These are phyloP conservation scores for Tolypocladium pustulatum DNA, from an alignment of 2,329 filamentous ascomycete species.

Conservation along the genomic window DNA sequence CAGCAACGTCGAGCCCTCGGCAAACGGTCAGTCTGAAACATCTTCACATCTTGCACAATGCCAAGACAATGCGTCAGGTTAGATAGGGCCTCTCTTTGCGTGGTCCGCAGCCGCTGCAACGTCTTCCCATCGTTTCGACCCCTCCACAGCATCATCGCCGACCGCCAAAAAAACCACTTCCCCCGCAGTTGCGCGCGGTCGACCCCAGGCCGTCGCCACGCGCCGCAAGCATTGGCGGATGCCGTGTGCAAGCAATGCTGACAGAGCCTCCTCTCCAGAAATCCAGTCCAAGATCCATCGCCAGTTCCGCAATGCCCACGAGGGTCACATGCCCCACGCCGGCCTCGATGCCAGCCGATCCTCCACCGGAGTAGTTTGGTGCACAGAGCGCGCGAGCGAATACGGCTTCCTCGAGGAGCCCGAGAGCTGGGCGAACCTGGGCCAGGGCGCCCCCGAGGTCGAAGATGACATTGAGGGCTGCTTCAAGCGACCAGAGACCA, in stretches of 20 bases:
- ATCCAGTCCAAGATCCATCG: conserved; percentile 73
- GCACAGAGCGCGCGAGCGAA: conserved; percentile 75
- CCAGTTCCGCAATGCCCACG: conserved; percentile 81
- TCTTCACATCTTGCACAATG: not conserved
- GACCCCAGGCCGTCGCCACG: not conserved
- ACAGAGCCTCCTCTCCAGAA: conserved; percentile 40
- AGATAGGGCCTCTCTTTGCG: not conserved
- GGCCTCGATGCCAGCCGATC: conserved; percentile 81
- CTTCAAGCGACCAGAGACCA: conserved; percentile 68
- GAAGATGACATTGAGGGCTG: conserved; percentile 87
- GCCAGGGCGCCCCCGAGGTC: conserved; percentile 88
- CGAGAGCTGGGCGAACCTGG: conserved; percentile 80
- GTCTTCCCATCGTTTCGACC: not conserved
- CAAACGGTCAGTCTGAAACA: conserved; percentile 35
- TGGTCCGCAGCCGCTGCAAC: not conserved
- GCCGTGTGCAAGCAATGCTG: conserved; percentile 2
- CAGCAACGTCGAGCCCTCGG: conserved; percentile 45
- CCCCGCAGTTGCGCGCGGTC: not conserved
- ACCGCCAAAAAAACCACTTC: not conserved
- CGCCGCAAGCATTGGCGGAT: not conserved
- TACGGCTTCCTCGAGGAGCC: conserved; percentile 81
- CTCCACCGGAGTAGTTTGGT: conserved; percentile 93
- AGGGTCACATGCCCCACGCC: conserved; percentile 82
- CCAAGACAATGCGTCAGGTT: not conserved
- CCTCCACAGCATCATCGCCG: not conserved